A percentile compares a stretch with the other conserved stretches of the same genome.
Conservation (phyloP, 2,329 filamentous ascomycete genomes). For the Hysterium pulicare region DNA sequence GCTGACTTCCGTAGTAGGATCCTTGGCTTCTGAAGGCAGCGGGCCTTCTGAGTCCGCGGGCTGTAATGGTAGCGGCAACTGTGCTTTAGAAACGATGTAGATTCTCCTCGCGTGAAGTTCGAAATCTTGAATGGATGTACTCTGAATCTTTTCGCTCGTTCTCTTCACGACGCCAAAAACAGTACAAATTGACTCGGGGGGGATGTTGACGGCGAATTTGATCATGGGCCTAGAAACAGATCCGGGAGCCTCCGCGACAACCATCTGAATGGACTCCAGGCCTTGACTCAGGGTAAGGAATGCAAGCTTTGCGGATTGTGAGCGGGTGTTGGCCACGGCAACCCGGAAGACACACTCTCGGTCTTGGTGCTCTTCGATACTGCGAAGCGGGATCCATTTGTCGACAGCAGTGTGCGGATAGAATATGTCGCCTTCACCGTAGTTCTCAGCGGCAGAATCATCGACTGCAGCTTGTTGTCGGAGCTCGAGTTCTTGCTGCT, state of each 20-base stretch:
- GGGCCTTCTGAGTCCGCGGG: slow-evolving; percentile 52
- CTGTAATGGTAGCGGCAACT: slow-evolving; percentile 59
- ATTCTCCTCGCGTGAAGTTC: slow-evolving; percentile 88
- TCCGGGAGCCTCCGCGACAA: slow-evolving; percentile 62
- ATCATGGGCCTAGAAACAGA: slow-evolving; percentile 82
- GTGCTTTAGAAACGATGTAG: slow-evolving; percentile 68
- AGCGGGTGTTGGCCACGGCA: slow-evolving; percentile 81
- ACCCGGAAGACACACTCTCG: slow-evolving; percentile 67
- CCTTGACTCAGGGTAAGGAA: slow-evolving; percentile 81
- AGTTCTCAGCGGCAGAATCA: no score
- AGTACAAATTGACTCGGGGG: slow-evolving; percentile 75
- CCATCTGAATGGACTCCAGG: slow-evolving; percentile 77
- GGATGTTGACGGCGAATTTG: slow-evolving; percentile 77
- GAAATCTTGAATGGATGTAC: slow-evolving; percentile 71
- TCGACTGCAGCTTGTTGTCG: no score
- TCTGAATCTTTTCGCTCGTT: slow-evolving; percentile 84
- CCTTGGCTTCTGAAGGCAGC: slow-evolving; percentile 45
- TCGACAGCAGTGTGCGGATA: no score
- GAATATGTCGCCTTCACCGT: no score
- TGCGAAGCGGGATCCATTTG: no score
- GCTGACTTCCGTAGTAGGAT: slow-evolving; percentile 51
- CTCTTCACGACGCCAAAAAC: slow-evolving; percentile 79
- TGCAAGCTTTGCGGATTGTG: slow-evolving; percentile 85
- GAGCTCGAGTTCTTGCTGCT: background rate
- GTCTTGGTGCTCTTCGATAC: slow-evolving; percentile 31